Base-by-base conservation (phyloP, 345 rosid genomes). In the Boechera retrofracta region DNA sequence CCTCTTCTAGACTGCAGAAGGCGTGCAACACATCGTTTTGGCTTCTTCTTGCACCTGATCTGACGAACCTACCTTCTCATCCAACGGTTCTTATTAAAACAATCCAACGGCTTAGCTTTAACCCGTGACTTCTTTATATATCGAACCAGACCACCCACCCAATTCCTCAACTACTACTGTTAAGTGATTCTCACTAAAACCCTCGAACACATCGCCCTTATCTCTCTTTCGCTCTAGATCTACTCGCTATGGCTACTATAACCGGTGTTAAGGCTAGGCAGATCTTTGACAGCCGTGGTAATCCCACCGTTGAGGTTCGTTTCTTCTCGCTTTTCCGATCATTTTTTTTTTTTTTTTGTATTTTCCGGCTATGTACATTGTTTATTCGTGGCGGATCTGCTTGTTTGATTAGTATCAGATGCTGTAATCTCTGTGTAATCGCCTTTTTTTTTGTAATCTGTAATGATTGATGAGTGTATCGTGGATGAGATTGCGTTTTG, bases 261-360 rank as follows among this genome's bases (percentile, higher is more conserved):
- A 74, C 78, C 74, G 68, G 21, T 72, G 84, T 44, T 44, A 13
- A 44, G 59, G 98, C 97, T 33, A 83, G 98, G 72, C 98, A 94
- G 88, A 94, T 94, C 82, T 94, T 89, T 80, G 97, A 94, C 83
- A 94, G 98, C 89, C 97, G 98, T 82, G 97, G 98, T 24, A 94
- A 94, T 42, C 98, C 98, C 29, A 94, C 98, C 54, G 98, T 94
- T 13, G 98, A 94, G 92, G 97, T 94, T 79, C 1, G 21, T 42
- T 67, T 76, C 68, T 73, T 41, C 57, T 49, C 54, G 35, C 3
- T 26, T 32, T 18, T 47, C 53, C 68, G 68, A 38, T 77, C 68
- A n/a, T 35, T 26, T 1, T 18, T 18, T 18, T 21, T 21, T 21
- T 21, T 21, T 62, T 54, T 75, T 42, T 55, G 35, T 31, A 18